Percentiles rank a stretch among this genome's conserved stretches.
phyloP scores from a whole-genome alignment of 257 asterid species.

The Lithospermum erythrorhizon region DNA sequence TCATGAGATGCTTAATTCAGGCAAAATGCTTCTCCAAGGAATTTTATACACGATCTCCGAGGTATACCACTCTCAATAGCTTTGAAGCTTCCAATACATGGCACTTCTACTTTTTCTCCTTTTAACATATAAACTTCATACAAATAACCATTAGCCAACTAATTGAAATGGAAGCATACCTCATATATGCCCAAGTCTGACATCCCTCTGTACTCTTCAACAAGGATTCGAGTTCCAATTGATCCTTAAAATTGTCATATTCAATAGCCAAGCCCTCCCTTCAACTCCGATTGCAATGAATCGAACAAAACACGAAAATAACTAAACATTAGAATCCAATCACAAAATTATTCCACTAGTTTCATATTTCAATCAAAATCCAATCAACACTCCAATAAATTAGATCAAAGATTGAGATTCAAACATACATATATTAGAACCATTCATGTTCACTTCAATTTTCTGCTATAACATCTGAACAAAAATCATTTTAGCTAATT shows the following conservation, averaged over 20 bases:
- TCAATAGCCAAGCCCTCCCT: constrained; percentile 9
- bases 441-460: too few species aligned
- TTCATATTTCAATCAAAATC: neutral
- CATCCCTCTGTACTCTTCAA: constrained; percentile 45
- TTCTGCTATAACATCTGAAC: too few species aligned
- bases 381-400: neutral
- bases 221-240: constrained; percentile 27
- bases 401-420: too few species aligned
- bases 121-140: too few species aligned
- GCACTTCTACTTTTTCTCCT: neutral
- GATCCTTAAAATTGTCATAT: constrained; percentile 14
- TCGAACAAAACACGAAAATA: neutral
- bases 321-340: constrained; percentile 3
- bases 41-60: too few species aligned
- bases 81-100: too few species aligned
- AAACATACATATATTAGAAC: too few species aligned
- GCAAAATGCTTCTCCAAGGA: too few species aligned
- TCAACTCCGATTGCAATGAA: neutral
- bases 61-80: too few species aligned
- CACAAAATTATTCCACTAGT: too few species aligned
- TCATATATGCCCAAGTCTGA: constrained; percentile 45
- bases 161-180: constrained; percentile 22
- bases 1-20: too few species aligned
- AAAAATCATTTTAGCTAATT: neutral
- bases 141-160: neutral